Percentiles rank a stretch among this genome's conserved stretches.
These are phyloP conservation scores for Xylaria palmicola DNA, from an alignment of 495 filamentous ascomycete species.

Conservation along the genomic window DNA sequence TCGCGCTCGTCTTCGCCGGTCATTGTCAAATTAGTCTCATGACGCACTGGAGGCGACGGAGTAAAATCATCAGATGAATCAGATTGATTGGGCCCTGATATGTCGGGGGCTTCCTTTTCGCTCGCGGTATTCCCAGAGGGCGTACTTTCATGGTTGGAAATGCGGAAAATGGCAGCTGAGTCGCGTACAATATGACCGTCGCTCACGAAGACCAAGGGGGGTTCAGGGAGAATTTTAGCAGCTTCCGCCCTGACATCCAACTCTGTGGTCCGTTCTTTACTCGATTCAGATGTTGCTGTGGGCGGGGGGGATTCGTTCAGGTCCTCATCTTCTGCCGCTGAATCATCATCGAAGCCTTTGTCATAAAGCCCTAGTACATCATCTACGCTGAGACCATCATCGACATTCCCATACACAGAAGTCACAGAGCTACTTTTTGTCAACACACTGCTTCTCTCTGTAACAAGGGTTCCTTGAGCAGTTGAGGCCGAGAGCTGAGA, in stretches of 20 bases:
- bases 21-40: slow-evolving; percentile 22
- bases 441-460: slow-evolving; percentile 77
- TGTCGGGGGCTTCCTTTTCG: slow-evolving; percentile 22
- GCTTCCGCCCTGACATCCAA: slow-evolving; percentile 46
- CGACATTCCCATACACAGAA: slow-evolving; percentile 58
- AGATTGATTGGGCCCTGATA: slow-evolving; percentile 30
- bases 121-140: slow-evolving; percentile 13
- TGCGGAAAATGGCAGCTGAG: slow-evolving; percentile 40
- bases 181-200: slow-evolving; percentile 31
- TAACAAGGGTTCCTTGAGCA: slow-evolving; percentile 63
- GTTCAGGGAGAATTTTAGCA: slow-evolving; percentile 19
- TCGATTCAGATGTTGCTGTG: slow-evolving; percentile 33
- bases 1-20: slow-evolving; percentile 54
- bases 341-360: slow-evolving; percentile 70
- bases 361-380: slow-evolving; percentile 94
- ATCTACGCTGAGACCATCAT: slow-evolving; percentile 80
- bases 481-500: slow-evolving; percentile 68
- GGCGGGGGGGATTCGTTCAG: slow-evolving; percentile 17
- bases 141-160: slow-evolving; percentile 34
- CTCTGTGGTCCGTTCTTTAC: slow-evolving; percentile 36
- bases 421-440: slow-evolving; percentile 78
- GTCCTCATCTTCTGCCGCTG: slow-evolving; percentile 38
- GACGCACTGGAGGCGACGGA: slow-evolving; percentile 22
- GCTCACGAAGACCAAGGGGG: slow-evolving; percentile 19
- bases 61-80: slow-evolving; percentile 3